These are phyloP conservation scores for Lentinula aciculospora DNA, from an alignment of 768 basidiomycete genomes.

Conservation along the genomic window DNA sequence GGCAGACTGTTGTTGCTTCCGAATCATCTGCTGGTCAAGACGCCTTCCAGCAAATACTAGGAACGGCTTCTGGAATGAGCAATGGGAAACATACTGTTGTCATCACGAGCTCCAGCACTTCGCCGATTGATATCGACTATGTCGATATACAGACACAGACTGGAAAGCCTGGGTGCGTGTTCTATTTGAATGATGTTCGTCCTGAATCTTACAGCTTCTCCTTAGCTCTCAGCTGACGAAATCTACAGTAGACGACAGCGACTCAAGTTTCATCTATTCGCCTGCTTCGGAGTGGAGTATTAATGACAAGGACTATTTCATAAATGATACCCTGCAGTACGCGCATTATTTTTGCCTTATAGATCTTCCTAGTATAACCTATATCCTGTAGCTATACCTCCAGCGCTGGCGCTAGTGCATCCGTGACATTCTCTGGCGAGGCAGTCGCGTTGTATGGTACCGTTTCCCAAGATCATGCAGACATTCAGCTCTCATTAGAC, in stretches of 20 bases:
- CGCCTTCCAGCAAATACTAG: slow-evolving; percentile 34
- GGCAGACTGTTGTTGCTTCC: slow-evolving; percentile 28
- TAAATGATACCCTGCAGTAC: slow-evolving; percentile 39
- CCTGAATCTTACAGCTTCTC: slow-evolving; percentile 2
- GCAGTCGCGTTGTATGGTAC: slow-evolving; percentile 52
- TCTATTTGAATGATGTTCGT: background rate
- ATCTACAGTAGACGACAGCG: slow-evolving; percentile 35
- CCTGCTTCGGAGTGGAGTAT: slow-evolving; percentile 33
- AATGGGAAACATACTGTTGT: slow-evolving; percentile 43
- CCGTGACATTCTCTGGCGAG: slow-evolving; percentile 40
- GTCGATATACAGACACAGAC: slow-evolving; percentile 36
- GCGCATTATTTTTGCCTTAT: slow-evolving; percentile 11
- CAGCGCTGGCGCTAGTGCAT: slow-evolving; percentile 32
- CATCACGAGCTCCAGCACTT: slow-evolving; percentile 37
- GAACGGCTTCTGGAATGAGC: slow-evolving; percentile 31
- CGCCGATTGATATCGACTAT: slow-evolving; percentile 45
- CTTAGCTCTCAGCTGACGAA: slow-evolving; percentile 20
- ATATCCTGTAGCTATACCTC: slow-evolving; percentile 30
- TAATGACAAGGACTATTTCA: slow-evolving; percentile 22
- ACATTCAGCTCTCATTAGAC: slow-evolving; percentile 41
- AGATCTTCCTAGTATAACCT: background rate
- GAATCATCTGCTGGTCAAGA: slow-evolving; percentile 24
- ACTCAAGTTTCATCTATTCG: slow-evolving; percentile 30
- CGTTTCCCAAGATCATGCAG: slow-evolving; percentile 43
- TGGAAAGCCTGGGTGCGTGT: slow-evolving; percentile 28